Evolutionary conservation across 495 filamentous ascomycete genomes (phyloP).

Genomic region (Daldinia vernicosa): DNA sequence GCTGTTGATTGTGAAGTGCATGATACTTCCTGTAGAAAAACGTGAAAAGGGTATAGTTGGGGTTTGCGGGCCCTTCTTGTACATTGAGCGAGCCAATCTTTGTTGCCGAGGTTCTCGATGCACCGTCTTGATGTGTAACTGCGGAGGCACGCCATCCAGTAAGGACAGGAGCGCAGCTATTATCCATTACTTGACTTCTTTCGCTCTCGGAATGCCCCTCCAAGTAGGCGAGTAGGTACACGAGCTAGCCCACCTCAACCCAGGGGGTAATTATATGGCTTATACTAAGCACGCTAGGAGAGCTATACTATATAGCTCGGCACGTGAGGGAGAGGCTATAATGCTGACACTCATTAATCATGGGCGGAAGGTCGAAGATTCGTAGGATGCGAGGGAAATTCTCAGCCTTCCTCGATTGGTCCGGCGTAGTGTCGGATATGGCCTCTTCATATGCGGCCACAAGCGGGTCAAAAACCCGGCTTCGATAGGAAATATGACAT

Average conservation of each 20-base stretch:
- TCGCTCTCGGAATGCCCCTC: conserved; percentile 25
- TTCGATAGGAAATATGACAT: conserved; percentile 69
- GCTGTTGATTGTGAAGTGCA: conserved; percentile 43
- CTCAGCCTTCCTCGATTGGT: conserved; percentile 41
- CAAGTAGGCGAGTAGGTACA: conserved; percentile 27
- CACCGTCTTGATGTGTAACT: conserved; percentile 44
- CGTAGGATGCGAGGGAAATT: conserved; percentile 38
- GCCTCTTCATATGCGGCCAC: conserved; percentile 48
- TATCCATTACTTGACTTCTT: conserved; percentile 31
- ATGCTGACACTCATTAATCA: conserved; percentile 23
- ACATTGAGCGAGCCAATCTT: conserved; percentile 44
- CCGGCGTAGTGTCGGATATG: conserved; percentile 46
- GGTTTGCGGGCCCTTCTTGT: conserved; percentile 42
- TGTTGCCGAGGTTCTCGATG: conserved; percentile 41
- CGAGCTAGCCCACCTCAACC: conserved; percentile 25
- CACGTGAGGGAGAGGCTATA: conserved; percentile 29
- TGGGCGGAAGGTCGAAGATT: conserved; percentile 25
- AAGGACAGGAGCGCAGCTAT: conserved; percentile 38
- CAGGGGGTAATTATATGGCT: conserved; percentile 26
- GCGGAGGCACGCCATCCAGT: conserved; percentile 43
- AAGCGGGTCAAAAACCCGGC: conserved; percentile 59
- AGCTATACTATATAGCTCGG: conserved; percentile 32
- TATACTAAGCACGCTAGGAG: conserved; percentile 25
- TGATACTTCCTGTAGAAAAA: conserved; percentile 42
- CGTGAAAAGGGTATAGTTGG: conserved; percentile 41